Conservation (phyloP, 78 protist genomes). For the Corallochytrium limacisporum region DNA sequence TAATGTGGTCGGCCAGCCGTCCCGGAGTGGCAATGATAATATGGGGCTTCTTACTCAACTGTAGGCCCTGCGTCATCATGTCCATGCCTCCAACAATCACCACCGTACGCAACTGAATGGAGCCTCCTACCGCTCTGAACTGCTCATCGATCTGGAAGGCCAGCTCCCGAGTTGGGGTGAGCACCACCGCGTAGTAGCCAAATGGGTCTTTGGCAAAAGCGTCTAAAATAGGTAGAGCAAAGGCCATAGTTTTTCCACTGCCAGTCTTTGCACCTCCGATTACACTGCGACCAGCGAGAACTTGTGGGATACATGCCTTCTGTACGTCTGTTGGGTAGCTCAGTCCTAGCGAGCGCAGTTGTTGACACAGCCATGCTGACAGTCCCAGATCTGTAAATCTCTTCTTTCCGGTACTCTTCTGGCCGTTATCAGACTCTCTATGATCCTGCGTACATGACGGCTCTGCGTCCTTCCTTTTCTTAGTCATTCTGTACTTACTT, state of each 20-base stretch:
- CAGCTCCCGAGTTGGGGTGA: conserved; percentile 89
- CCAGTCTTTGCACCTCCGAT: conserved; percentile 74
- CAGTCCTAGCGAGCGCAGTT: no score
- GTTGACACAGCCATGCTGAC: no score
- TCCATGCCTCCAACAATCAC: background rate
- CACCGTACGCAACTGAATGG: background rate
- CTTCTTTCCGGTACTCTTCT: no score
- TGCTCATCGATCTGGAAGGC: conserved; percentile 48
- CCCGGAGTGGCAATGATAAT: conserved; percentile 91
- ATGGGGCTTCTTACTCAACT: conserved; percentile 70
- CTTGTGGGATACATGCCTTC: background rate
- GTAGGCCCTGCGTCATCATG: conserved; percentile 47
- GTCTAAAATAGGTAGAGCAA: conserved; percentile 89
- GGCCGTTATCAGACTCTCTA: no score
- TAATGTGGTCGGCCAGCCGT: conserved; percentile 45
- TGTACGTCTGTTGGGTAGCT: no score
- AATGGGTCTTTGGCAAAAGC: conserved; percentile 65
- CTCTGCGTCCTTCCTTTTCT: no score
- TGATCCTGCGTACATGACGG: no score
- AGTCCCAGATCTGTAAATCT: no score
- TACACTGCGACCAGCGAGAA: conserved; percentile 20
- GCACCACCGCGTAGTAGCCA: conserved; percentile 71
- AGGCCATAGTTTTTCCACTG: conserved; percentile 93
- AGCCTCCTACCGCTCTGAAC: background rate
- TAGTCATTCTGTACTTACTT: no score